These are phyloP conservation scores for Mytilinidion resinicola DNA, from an alignment of 495 filamentous ascomycete genomes.

Conservation along the genomic window DNA sequence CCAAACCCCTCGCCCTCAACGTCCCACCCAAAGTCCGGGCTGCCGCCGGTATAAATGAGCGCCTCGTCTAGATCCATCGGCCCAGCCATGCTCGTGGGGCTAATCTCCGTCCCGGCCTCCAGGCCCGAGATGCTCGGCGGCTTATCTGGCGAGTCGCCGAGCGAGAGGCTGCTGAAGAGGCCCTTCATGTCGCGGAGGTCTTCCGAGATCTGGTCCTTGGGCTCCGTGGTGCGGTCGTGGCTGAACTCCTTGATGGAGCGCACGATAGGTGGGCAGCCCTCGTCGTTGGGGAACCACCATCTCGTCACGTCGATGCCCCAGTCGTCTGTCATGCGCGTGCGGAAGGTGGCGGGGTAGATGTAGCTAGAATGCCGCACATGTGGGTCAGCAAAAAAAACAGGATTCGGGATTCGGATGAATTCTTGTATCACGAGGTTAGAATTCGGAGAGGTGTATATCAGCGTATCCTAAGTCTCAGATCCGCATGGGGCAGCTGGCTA, in stretches of 20 bases:
- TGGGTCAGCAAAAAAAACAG: not conserved
- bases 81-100: slow-evolving; percentile 7
- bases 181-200: slow-evolving; percentile 70
- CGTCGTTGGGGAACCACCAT: slow-evolving; percentile 86
- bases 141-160: slow-evolving; percentile 21
- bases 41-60: slow-evolving; percentile 21
- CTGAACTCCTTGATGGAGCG: slow-evolving; percentile 71
- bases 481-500: not conserved
- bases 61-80: slow-evolving; percentile 15
- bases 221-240: slow-evolving; percentile 56
- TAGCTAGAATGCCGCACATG: slow-evolving; percentile 51
- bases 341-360: slow-evolving; percentile 68
- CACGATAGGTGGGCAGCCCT: slow-evolving; percentile 63
- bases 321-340: slow-evolving; percentile 61
- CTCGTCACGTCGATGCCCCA: slow-evolving; percentile 63
- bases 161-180: slow-evolving; percentile 47
- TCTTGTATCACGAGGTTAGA: not conserved
- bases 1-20: slow-evolving; percentile 2
- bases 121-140: not conserved
- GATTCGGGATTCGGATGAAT: not conserved
- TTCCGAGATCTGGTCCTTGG: slow-evolving; percentile 56
- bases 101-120: not conserved
- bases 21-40: slow-evolving; percentile 20
- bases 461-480: too few species aligned
- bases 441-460: too few species aligned